Evolutionary conservation across 305 asterid genomes (phyloP).

Genomic region (Fraxinus angustifolia): DNA sequence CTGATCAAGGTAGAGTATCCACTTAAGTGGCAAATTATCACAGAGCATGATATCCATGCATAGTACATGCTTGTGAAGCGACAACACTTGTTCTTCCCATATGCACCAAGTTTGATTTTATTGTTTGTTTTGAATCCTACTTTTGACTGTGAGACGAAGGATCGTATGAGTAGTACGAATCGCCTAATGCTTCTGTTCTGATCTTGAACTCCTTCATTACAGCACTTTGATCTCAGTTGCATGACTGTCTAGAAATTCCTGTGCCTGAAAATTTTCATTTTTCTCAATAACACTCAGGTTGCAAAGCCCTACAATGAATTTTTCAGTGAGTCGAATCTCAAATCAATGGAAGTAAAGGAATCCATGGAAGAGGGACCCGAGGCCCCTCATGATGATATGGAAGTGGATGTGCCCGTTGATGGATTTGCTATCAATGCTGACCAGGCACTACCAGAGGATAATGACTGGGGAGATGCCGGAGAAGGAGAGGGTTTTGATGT

Average conservation of each 20-base stretch:
- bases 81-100: not conserved
- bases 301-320: conserved; percentile 76
- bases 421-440: conserved; percentile 27
- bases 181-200: not conserved
- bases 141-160: not conserved
- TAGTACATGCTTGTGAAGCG: not conserved
- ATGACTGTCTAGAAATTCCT: not conserved
- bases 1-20: conserved; percentile 59
- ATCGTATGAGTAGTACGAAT: not conserved
- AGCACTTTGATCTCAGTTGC: conserved; percentile 2
- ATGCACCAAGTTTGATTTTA: not conserved
- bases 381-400: conserved; percentile 39
- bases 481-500: conserved; percentile 48
- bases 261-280: not conserved
- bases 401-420: conserved; percentile 23
- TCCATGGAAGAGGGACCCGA: conserved; percentile 25
- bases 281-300: conserved; percentile 43
- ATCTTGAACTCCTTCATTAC: not conserved
- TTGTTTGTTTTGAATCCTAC: not conserved
- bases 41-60: not conserved
- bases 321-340: conserved; percentile 57
- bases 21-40: not conserved
- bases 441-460: conserved; percentile 40
- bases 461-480: conserved; percentile 55
- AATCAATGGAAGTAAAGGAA: conserved; percentile 40